Percentiles rank a stretch among this genome's conserved stretches.
phyloP scores from a whole-genome alignment of 2,329 filamentous ascomycete species.

The Malbranchea cinnamomea region DNA sequence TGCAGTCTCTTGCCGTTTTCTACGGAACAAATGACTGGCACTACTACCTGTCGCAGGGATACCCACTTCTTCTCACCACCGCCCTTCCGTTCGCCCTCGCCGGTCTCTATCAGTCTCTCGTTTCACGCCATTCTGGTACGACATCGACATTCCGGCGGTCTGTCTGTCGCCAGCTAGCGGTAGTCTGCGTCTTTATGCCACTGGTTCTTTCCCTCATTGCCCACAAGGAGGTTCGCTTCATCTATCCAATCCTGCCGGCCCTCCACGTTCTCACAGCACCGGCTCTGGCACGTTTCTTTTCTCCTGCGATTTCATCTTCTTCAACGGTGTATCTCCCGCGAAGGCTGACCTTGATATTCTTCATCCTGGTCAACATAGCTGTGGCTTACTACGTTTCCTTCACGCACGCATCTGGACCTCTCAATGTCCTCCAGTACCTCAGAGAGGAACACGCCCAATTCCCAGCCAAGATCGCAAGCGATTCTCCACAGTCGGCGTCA shows the following conservation, averaged over 20 bases:
- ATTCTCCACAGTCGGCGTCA: conserved; percentile 3
- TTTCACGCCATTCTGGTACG: too few species aligned
- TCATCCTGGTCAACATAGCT: conserved; percentile 51
- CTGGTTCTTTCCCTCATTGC: conserved; percentile 58
- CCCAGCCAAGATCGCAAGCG: conserved; percentile 19
- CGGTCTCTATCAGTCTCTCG: conserved; percentile 38
- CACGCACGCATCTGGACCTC: conserved; percentile 66
- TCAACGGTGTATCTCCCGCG: conserved; percentile 30
- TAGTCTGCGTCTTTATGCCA: conserved; percentile 45
- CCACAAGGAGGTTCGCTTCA: conserved; percentile 95
- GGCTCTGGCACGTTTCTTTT: conserved; percentile 51
- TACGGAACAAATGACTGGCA: conserved; percentile 84
- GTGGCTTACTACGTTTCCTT: conserved; percentile 61
- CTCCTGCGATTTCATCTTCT: conserved; percentile 24
- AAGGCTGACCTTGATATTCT: conserved; percentile 36
- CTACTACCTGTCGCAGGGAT: conserved; percentile 82
- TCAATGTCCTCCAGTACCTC: conserved; percentile 60
- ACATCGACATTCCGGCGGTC: conserved; percentile 13
- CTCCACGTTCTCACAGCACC: conserved; percentile 67
- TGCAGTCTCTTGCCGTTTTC: conserved; percentile 75
- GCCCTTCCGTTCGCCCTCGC: conserved; percentile 59
- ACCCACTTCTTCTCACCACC: conserved; percentile 74
- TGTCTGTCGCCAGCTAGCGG: conserved; percentile 41
- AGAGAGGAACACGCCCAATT: conserved; percentile 55
- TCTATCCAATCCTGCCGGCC: conserved; percentile 80